These are phyloP conservation scores for Pyrenophora teres DNA, from an alignment of 2,329 filamentous ascomycete species.

Conservation along the genomic window DNA sequence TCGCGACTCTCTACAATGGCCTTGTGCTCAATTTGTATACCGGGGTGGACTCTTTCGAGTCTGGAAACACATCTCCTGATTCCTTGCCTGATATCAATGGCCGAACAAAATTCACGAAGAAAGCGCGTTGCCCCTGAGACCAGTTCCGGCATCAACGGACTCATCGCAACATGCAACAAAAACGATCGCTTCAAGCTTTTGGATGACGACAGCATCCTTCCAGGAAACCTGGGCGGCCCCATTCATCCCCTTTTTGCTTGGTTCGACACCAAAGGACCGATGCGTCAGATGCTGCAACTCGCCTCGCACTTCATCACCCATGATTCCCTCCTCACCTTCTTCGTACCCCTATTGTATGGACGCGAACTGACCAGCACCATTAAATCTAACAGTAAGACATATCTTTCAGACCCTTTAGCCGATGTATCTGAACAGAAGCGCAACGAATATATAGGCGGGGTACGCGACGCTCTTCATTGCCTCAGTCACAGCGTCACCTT, in stretches of 20 bases:
- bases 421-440: constrained; percentile 16
- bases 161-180: constrained; percentile 32
- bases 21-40: constrained; percentile 9
- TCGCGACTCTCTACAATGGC: constrained; percentile 12
- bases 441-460: constrained; percentile 17
- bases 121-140: constrained; percentile 2
- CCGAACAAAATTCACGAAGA: constrained; percentile 8
- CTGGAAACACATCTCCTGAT: background rate
- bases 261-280: constrained; percentile 14
- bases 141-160: constrained; percentile 16
- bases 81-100: constrained; percentile 5
- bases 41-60: background rate
- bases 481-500: constrained; percentile 33
- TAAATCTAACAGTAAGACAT: constrained; percentile 14
- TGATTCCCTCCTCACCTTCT: constrained; percentile 38
- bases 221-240: constrained; percentile 31
- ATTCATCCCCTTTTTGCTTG: constrained; percentile 41
- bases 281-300: constrained; percentile 35
- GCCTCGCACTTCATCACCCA: constrained; percentile 42
- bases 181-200: constrained; percentile 41
- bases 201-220: constrained; percentile 26
- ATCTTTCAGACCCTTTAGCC: constrained; percentile 28
- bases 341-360: constrained; percentile 37
- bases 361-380: constrained; percentile 14
- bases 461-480: constrained; percentile 33